These are phyloP conservation scores for Amanita pallidorosea DNA, from an alignment of 768 basidiomycete species.

Conservation along the genomic window DNA sequence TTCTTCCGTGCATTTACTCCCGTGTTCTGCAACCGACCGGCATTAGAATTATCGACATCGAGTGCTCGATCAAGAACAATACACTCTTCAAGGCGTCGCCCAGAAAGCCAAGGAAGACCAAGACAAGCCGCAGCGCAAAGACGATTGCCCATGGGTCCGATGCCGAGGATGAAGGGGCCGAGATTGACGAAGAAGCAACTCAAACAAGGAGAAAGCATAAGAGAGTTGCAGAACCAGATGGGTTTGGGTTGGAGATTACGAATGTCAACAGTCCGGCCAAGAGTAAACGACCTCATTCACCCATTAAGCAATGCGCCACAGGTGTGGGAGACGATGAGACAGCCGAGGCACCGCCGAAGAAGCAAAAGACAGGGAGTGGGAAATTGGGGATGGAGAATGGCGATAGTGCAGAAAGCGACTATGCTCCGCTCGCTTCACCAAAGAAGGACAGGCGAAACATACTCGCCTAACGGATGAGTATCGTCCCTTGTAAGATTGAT, in stretches of 20 bases:
- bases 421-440: conserved; percentile 5
- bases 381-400: conserved; percentile 12
- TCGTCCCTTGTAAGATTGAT: neutral
- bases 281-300: conserved; percentile 20
- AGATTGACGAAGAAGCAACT: conserved; percentile 13
- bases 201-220: conserved; percentile 7
- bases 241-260: conserved; percentile 34
- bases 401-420: conserved; percentile 14
- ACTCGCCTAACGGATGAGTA: neutral
- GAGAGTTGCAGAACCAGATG: conserved; percentile 11
- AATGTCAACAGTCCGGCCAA: conserved; percentile 29
- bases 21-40: neutral
- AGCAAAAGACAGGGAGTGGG: conserved; percentile 16
- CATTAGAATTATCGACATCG: conserved; percentile 70
- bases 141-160: conserved; percentile 16
- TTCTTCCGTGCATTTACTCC: neutral
- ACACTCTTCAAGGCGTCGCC: conserved; percentile 49
- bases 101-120: conserved; percentile 31
- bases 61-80: conserved; percentile 62
- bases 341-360: conserved; percentile 23
- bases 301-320: neutral
- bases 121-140: conserved; percentile 21
- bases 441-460: conserved; percentile 13
- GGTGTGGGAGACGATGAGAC: neutral
- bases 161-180: conserved; percentile 17